Conservation (phyloP, 1,284 basidiomycete species). For the Mycosarcoma mackinlayi region DNA sequence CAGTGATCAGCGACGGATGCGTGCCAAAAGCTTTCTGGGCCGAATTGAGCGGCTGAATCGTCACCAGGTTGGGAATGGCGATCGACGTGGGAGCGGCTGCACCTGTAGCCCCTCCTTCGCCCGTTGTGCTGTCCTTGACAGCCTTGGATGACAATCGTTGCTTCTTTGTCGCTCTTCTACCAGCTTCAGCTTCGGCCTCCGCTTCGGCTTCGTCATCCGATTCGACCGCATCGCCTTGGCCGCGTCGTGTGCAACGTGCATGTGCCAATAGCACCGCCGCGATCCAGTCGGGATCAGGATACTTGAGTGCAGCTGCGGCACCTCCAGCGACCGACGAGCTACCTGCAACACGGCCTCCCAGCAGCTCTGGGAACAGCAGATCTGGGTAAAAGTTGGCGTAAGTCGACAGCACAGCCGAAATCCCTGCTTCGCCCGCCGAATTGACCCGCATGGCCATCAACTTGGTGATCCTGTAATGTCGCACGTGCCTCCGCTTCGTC, state of each 20-base stretch:
- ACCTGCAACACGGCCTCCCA: slow-evolving; percentile 26
- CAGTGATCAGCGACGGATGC: slow-evolving; percentile 42
- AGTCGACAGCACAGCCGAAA: slow-evolving; percentile 47
- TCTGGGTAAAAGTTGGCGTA: slow-evolving; percentile 57
- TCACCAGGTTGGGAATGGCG: slow-evolving; percentile 42
- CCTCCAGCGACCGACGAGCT: slow-evolving; percentile 33
- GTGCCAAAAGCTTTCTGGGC: slow-evolving; percentile 41
- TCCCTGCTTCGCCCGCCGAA: slow-evolving; percentile 28
- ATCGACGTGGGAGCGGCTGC: slow-evolving; percentile 12
- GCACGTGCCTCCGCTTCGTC: slow-evolving; percentile 47
- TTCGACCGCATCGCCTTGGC: slow-evolving; percentile 27
- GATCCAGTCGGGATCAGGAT: slow-evolving; percentile 46
- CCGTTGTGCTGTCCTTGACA: slow-evolving; percentile 13
- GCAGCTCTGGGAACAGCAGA: slow-evolving; percentile 51
- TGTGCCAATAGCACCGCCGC: slow-evolving; percentile 35
- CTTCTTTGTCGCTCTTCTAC: slow-evolving; percentile 14
- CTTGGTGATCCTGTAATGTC: slow-evolving; percentile 54
- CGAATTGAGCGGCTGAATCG: slow-evolving; percentile 42
- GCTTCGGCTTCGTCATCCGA: slow-evolving; percentile 35
- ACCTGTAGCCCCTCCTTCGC: slow-evolving; percentile 13
- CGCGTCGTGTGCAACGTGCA: slow-evolving; percentile 27
- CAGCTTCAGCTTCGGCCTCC: slow-evolving; percentile 8
- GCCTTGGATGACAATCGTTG: slow-evolving; percentile 22
- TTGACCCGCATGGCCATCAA: slow-evolving; percentile 47
- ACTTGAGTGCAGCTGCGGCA: slow-evolving; percentile 37